A percentile compares a stretch with the other conserved stretches of the same genome.
These are phyloP conservation scores for Rosa multiflora DNA, from an alignment of 306 rosid genomes.

Conservation along the genomic window DNA sequence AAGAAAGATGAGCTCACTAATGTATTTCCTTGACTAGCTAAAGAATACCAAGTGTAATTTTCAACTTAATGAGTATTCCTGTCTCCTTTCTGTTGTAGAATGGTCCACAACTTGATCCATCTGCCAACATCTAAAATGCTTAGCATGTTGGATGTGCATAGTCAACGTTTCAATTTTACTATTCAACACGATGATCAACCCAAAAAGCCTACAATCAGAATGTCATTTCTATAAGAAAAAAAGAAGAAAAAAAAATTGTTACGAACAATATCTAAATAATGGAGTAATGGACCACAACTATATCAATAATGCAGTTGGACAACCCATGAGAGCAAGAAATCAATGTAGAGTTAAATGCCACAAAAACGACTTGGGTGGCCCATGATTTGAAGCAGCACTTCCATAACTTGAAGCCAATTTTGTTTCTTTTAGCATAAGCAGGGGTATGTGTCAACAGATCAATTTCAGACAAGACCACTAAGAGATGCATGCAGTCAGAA, in stretches of 20 bases:
- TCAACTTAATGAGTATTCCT: too few species aligned
- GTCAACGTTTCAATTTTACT: neutral
- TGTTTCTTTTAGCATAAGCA: neutral
- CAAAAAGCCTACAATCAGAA: too few species aligned
- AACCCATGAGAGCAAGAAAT: neutral
- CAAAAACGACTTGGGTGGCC: neutral
- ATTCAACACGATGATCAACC: neutral
- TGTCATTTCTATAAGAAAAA: neutral
- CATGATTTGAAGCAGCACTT: neutral
- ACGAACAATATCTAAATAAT: neutral
- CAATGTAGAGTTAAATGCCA: too few species aligned
- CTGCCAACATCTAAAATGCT: neutral
- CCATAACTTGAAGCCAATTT: neutral
- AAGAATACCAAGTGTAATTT: neutral
- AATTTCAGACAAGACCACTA: neutral
- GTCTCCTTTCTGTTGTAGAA: neutral
- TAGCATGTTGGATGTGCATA: neutral
- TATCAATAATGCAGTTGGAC: neutral
- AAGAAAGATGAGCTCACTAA: conserved; percentile 11
- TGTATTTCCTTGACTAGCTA: neutral
- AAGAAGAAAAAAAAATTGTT: neutral
- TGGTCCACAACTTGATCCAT: neutral
- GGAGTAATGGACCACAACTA: neutral
- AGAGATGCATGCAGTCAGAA: neutral
- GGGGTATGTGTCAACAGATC: neutral